These are phyloP conservation scores for Amylocystis lapponica DNA, from an alignment of 768 basidiomycete species.

Conservation along the genomic window DNA sequence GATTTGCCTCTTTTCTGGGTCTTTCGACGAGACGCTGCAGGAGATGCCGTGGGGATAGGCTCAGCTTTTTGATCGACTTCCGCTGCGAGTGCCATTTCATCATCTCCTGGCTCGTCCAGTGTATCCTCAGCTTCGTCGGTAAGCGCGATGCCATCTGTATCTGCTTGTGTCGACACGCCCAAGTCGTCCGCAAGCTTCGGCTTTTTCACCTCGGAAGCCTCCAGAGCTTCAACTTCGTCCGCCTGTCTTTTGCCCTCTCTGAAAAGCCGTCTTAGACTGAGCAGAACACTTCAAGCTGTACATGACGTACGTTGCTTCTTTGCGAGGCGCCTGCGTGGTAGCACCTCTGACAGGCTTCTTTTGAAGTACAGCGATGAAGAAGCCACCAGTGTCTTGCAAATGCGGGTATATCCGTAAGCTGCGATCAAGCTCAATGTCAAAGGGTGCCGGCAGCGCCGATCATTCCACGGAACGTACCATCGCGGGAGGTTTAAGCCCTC, in stretches of 20 bases:
- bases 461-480: conserved; percentile 60
- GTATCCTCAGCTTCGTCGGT: conserved; percentile 10
- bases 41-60: not conserved
- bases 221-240: conserved; percentile 35
- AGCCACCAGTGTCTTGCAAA: conserved; percentile 93
- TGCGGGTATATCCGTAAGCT: conserved; percentile 93
- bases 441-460: too few species aligned
- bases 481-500: conserved; percentile 56
- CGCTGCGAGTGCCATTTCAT: conserved; percentile 7
- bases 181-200: conserved; percentile 34
- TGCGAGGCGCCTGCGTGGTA: not conserved
- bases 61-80: conserved; percentile 13
- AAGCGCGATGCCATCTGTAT: conserved; percentile 3
- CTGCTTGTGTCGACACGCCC: conserved; percentile 10
- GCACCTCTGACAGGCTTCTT: conserved; percentile 32
- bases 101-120: conserved; percentile 6
- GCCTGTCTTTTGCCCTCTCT: conserved; percentile 44
- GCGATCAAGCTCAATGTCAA: not conserved
- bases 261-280: not conserved
- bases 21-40: conserved; percentile 2
- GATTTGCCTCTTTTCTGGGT: conserved; percentile 16
- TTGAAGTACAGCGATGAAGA: conserved; percentile 91
- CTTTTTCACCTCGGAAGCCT: conserved; percentile 47
- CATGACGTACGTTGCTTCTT: not conserved
- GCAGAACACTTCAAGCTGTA: too few species aligned